Conservation (phyloP, 495 filamentous ascomycete species). For the Penicillium malachiteum region DNA sequence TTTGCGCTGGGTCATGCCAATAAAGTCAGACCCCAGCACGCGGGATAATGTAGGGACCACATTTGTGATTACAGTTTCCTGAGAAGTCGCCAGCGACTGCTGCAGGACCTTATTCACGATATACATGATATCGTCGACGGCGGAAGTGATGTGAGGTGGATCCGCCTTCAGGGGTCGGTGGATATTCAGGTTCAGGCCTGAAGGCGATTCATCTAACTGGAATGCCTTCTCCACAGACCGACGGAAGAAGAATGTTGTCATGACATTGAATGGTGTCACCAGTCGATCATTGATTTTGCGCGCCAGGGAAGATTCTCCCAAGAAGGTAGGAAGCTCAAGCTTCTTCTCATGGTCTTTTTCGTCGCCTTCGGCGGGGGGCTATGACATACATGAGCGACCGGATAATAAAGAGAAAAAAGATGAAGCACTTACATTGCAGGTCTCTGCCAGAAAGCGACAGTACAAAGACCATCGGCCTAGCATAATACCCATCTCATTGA, state of each 20-base stretch:
- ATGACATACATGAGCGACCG: constrained; percentile 4
- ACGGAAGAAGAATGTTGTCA: constrained; percentile 95
- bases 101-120: constrained; percentile 91
- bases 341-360: constrained; percentile 28
- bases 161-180: constrained; percentile 65
- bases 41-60: constrained; percentile 79
- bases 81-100: constrained; percentile 80
- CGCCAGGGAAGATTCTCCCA: constrained; percentile 70
- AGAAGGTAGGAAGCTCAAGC: constrained; percentile 60
- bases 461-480: constrained; percentile 92
- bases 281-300: constrained; percentile 74
- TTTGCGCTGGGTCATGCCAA: constrained; percentile 94
- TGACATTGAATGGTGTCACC: constrained; percentile 72
- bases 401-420: constrained; percentile 19
- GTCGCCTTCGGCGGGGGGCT: constrained; percentile 24
- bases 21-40: constrained; percentile 88
- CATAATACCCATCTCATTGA: constrained; percentile 88
- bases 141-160: constrained; percentile 88
- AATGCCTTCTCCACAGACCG: constrained; percentile 96
- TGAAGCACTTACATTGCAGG: constrained; percentile 64
- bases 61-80: constrained; percentile 67
- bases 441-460: constrained; percentile 80
- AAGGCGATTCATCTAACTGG: constrained; percentile 93
- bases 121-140: constrained; percentile 99
- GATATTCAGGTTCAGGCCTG: constrained; percentile 70